Base-by-base conservation (phyloP, 169 alveolate species). In the Eimeria maxima region DNA sequence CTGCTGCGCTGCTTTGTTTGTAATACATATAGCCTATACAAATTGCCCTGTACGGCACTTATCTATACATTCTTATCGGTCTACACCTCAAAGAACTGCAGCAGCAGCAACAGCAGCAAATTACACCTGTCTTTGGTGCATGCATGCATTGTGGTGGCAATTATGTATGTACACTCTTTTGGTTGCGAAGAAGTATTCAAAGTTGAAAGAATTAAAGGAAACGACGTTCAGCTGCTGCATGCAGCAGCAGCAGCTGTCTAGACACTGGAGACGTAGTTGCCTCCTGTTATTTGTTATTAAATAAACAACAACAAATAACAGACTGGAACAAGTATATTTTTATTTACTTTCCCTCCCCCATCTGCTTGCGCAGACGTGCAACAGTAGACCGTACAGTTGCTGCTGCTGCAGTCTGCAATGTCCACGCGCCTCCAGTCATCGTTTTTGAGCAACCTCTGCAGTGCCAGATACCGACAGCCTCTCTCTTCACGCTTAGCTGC, bases 391-490 rank as follows among this genome's bases (percentile, higher is more conserved):
- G 98, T 47, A 99, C 99, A 29, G 99, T 98, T 50, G 98, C 97
- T 38, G 99, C 99, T 16, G 99, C 99, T 55, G 99, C 98, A 92
- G 99, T 99, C 86, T 99, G 98, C 90, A 99, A 97, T 74, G 96
- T 98, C 99, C 99, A 99, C 57, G 99, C 99, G 33, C 99, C 99
- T 38, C 99, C 99, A 53, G 99, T 99, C 67, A 99, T 97, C 84
- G 97, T 96, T 98, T 98, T 99, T 95, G 98, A 98, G 97, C 99
- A 99, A 73, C 98, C 98, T 94, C 98, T 98, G 98, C 99, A 99
- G 81, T 98, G 98, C 99, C 99, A 99, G 97, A 99, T 98, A 71
- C 99, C 99, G 76, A 99, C 99, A 76, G 99, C 99, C 95, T 98
- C 96, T 96, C 99, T 98, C 97, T 98, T 99, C 74, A 98, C 98